Base-by-base conservation (phyloP, 257 asterid species). In the Petunia secreta region DNA sequence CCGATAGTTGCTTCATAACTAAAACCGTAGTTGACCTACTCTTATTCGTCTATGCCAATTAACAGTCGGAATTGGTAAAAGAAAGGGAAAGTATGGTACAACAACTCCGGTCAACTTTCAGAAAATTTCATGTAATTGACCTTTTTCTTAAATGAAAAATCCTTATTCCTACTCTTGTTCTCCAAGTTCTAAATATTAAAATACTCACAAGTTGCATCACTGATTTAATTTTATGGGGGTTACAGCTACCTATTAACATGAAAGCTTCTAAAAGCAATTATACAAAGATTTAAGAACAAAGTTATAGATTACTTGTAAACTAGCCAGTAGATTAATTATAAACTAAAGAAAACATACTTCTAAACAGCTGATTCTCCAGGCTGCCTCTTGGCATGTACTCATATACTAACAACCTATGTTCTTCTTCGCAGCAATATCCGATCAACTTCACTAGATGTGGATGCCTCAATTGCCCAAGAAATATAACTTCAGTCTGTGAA, bases 381-480 rank as follows among this genome's bases (percentile, higher is more conserved):
- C 98, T 94, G 4, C 98, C 98, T 57, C 98, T 82, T 2, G 98
- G 97, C 98, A 94, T 89, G 89, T 94, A 94, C 55, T 94, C 98
- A 55, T 94, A 94, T 1, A 94, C 98, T 43, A 94, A 83, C 76
- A 94, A 90, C 87, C 98, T 90, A 39, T 94, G 98, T 83, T 94
- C 98, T 83, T 94, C 98, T 79, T 94, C 98, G 36, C 94, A 91
- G n/a, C 98, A 94, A 80, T 91, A 94, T n/a, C 98, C 98, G 7
- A 94, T 94, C 92, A 94, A 38, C 86, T 90, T 94, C 86, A 94
- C 98, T 86, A 94, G 82, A 90, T 94, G 88, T 40, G 87, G 87
- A 85, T 94, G 98, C 48, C 98, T 91, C 83, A 94, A 84, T 81
- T 94, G 97, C 15, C 98, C 98, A 39, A 94, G 89, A 85, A 90